These are phyloP conservation scores for Cunninghamia lanceolata DNA, from an alignment of 75 land plant species.

Conservation along the genomic window DNA sequence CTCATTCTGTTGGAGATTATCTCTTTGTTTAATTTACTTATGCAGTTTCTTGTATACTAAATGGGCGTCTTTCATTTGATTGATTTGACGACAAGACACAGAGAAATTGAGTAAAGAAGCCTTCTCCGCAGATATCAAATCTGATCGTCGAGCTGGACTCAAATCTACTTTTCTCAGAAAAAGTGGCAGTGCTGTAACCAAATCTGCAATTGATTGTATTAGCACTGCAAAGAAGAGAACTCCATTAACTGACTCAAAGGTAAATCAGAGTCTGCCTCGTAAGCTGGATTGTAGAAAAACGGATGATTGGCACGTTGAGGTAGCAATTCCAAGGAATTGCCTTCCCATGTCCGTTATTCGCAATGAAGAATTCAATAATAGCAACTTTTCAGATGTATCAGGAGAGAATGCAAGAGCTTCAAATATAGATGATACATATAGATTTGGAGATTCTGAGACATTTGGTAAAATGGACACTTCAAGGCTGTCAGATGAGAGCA, in stretches of 20 bases:
- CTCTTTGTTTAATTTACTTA: background rate
- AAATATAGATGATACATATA: background rate
- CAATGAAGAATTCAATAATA: constrained; percentile 27
- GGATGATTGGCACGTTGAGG: constrained; percentile 73
- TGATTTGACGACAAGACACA: constrained; percentile 6
- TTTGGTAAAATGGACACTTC: constrained; percentile 13
- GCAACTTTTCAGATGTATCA: constrained; percentile 26
- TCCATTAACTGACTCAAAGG: constrained; percentile 49
- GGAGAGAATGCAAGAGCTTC: background rate
- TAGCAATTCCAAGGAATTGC: constrained; percentile 58
- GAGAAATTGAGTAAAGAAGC: background rate
- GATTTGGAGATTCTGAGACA: constrained; percentile 3
- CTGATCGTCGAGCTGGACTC: constrained; percentile 18
- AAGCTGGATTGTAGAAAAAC: constrained; percentile 32
- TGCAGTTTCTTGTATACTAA: background rate
- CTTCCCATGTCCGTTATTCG: constrained; percentile 14
- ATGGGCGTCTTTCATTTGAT: background rate
- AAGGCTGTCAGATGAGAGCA: constrained; percentile 39
- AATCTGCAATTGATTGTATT: constrained; percentile 4
- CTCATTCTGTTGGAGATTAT: background rate
- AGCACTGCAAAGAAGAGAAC: constrained; percentile 28
- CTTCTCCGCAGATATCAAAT: background rate
- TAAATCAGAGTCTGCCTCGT: constrained; percentile 33
- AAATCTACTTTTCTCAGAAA: constrained; percentile 19
- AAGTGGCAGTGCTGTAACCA: constrained; percentile 12